Evolutionary conservation across 345 rosid species (phyloP), one percentile per base, ranked within the genome.

Genomic region (Camelina sativa): DNA sequence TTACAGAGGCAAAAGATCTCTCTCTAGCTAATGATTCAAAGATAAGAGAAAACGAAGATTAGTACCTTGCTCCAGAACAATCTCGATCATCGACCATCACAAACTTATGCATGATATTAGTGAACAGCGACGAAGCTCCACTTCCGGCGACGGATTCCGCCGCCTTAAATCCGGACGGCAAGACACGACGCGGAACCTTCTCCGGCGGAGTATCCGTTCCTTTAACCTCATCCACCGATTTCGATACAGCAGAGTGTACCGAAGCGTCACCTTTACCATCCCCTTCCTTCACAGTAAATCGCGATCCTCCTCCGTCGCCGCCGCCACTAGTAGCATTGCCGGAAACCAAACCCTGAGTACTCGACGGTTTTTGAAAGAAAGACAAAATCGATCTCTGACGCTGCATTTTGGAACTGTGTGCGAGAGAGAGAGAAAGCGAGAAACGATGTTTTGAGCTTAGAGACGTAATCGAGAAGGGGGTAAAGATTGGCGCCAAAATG

Each of bases 121-220:
- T 87, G 80, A 88, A 89, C 19, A 86, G 81, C 15, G 96, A 91
- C 17, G 97, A 87, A 65, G 90, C 52, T 7, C 82, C 89, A 7
- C 82, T 88, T 19, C 79, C 79, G 11, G 40, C 80, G 12, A 35
- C 51, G 32, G 46, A 78, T 43, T 74, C 84, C 61, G 75, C 72
- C 20, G 46, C 38, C 44, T 75, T 32, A 73, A 76, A 81, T 62
- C 30, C 74, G 12, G 71, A 69, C 37, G 92, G 89, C 3, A 91
- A 62, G 41, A 89, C 73, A 85, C 76, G 88, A 47, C 98, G 88
- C 5, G 97, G 93, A 69, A 80, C 88, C 78, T 93, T 93, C 86
- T 91, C 97, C 76, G 98, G 98, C 41, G 97, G 96, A 38, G 98
- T 93, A 71, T 88, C 98, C 11, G 83, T 84, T 51, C 94, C 96